Conservation (phyloP, 805 yeast genomes). For the Yueomyces sinensis region DNA sequence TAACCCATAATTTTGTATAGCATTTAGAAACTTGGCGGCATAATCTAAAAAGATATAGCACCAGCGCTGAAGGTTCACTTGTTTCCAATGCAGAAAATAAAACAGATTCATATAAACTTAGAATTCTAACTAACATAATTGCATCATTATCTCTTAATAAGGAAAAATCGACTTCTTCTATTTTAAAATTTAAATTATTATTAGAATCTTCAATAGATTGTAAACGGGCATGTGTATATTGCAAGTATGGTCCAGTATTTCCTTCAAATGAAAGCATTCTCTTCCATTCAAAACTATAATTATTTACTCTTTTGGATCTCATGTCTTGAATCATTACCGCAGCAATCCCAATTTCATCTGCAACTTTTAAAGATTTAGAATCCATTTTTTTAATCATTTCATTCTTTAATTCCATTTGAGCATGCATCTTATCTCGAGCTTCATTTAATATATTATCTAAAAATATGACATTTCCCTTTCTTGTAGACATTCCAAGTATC, state of each 20-base stretch:
- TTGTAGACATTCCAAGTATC: constrained; percentile 96
- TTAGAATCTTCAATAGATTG: constrained; percentile 53
- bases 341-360: constrained; percentile 88
- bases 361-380: constrained; percentile 85
- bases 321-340: constrained; percentile 98
- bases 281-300: constrained; percentile 93
- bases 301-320: constrained; percentile 92
- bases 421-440: constrained; percentile 87
- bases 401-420: constrained; percentile 78
- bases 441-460: constrained; percentile 85
- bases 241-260: constrained; percentile 97
- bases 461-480: constrained; percentile 97
- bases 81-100: constrained; percentile 72
- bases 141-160: constrained; percentile 50
- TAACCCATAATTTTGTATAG: constrained; percentile 90
- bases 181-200: constrained; percentile 30
- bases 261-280: constrained; percentile 98
- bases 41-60: constrained; percentile 80
- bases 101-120: constrained; percentile 85
- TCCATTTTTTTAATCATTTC: constrained; percentile 84
- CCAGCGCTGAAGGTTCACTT: constrained; percentile 84
- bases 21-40: constrained; percentile 98
- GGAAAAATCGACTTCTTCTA: constrained; percentile 37
- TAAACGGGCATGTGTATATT: constrained; percentile 94
- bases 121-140: constrained; percentile 51